Percentiles rank a stretch among this genome's conserved stretches.
phyloP scores from a whole-genome alignment of 1,284 basidiomycete species.

The Trichosporon sp. region DNA sequence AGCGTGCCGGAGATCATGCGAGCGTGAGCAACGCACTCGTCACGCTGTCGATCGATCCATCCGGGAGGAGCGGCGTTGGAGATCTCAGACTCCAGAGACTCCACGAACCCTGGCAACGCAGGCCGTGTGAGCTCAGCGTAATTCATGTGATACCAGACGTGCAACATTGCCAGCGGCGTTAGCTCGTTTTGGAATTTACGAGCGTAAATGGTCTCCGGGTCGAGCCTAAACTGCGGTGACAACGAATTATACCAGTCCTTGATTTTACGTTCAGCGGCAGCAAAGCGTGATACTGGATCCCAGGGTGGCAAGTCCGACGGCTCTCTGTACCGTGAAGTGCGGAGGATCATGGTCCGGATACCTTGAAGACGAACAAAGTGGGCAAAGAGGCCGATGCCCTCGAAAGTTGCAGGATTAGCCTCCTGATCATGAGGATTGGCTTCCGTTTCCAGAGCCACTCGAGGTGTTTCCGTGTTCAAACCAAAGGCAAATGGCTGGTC shows the following conservation, averaged over 20 bases:
- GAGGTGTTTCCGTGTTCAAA: slow-evolving; percentile 8
- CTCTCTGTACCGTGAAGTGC: slow-evolving; percentile 9
- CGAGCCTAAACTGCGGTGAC: slow-evolving; percentile 16
- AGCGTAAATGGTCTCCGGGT: slow-evolving; percentile 19
- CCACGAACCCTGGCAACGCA: slow-evolving; percentile 20
- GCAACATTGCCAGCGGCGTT: slow-evolving; percentile 20
- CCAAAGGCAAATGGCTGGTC: slow-evolving; percentile 16
- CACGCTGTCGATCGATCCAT: slow-evolving; percentile 16
- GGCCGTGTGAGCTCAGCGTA: slow-evolving; percentile 17
- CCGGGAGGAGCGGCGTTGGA: slow-evolving; percentile 9
- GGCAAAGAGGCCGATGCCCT: slow-evolving; percentile 17
- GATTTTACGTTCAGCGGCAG: slow-evolving; percentile 11
- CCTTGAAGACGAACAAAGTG: slow-evolving; percentile 17
- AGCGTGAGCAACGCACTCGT: slow-evolving; percentile 14
- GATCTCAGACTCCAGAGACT: slow-evolving; percentile 9
- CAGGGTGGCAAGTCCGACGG: slow-evolving; percentile 15
- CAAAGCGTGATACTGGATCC: slow-evolving; percentile 12
- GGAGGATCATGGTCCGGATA: slow-evolving; percentile 15
- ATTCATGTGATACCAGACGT: slow-evolving; percentile 23
- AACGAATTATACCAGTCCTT: slow-evolving; percentile 14
- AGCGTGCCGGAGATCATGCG: slow-evolving; percentile 11
- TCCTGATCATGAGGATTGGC: neutral
- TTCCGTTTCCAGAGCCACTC: slow-evolving; percentile 8
- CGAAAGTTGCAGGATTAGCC: neutral
- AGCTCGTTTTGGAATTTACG: slow-evolving; percentile 21